Base-by-base conservation (phyloP, 1,284 basidiomycete species). In the Mycosarcoma maydis region DNA sequence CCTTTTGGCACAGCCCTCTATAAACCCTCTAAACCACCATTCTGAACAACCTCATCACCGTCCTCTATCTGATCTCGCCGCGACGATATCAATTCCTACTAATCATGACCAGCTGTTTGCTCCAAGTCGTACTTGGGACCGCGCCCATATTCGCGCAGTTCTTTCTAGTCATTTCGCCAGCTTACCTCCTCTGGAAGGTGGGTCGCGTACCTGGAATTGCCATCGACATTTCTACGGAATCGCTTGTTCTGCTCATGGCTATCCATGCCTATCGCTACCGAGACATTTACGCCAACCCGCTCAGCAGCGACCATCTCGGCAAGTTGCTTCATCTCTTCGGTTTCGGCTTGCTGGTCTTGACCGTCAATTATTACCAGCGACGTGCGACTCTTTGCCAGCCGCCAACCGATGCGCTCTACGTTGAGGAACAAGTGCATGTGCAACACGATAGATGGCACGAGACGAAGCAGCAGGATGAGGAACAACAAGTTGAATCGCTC, bases 171-270 rank as follows among this genome's bases (percentile, higher is more conserved):
- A 1, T 37, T 9, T 38, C 50, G 5, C 27, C 34, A 5, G 34
- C 27, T 16, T 17, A 23, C 23, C 20, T 52, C 13, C 33, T 43
- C 8, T 4, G 13, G 9, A 20, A 26, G 11, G 27, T 52, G 1
- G 8, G 16, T 1, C 32, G 26, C 10, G 44, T 26, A 4, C 32
- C 30, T 17, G 33, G 40, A 11, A 14, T 17, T 22, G 32, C 26
- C 6, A 8, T 52, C 26, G 23, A 44, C 26, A 24, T 52, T 7
- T n/a, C 33, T 6, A 20, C 16, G 14, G 49, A 52, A 19, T 29
- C 49, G n/a, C 40, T 52, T 1, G 16, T 52, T 32, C 26, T 52
- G 7, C 40, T 43, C 26, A 23, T 33, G 6, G 2, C 38, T 26
- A 30, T 23, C 29, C 33, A 44, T 29, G 7, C 20, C 14, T 44